Evolutionary conservation across 768 basidiomycete genomes (phyloP).

Genomic region (Lactarius sp.): DNA sequence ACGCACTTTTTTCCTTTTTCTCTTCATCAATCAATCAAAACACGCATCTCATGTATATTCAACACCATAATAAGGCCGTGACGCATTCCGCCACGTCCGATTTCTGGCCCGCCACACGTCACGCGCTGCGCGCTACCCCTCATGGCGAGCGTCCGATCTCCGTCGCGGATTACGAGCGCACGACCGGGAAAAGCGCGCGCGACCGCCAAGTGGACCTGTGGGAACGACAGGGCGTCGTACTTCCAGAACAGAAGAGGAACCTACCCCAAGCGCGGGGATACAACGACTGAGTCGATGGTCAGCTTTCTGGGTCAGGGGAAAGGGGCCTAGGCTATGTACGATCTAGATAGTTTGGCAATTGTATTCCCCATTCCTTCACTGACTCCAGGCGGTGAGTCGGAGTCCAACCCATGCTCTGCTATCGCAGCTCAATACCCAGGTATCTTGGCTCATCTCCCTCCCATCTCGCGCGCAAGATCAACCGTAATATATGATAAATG

Average conservation of each 20-base stretch:
- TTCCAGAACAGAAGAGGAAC: constrained; percentile 33
- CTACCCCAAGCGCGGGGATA: constrained; percentile 47
- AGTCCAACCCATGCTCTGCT: too few species aligned
- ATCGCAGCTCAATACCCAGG: background rate
- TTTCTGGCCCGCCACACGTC: constrained; percentile 72
- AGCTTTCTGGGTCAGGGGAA: too few species aligned
- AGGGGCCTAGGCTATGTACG: too few species aligned
- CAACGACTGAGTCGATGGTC: constrained; percentile 42
- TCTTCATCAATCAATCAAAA: too few species aligned
- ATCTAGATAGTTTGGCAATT: too few species aligned
- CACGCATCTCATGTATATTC: background rate
- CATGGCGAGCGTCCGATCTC: constrained; percentile 76
- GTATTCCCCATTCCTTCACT: too few species aligned
- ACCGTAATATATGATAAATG: background rate
- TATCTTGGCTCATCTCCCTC: background rate
- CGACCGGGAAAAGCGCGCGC: constrained; percentile 62
- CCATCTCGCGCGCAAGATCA: background rate
- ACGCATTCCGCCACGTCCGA: constrained; percentile 81
- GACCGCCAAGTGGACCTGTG: constrained; percentile 71
- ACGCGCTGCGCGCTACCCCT: constrained; percentile 77
- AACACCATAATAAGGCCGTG: constrained; percentile 42
- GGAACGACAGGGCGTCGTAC: constrained; percentile 56
- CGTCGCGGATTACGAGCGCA: constrained; percentile 61
- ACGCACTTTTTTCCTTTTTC: constrained; percentile 25
- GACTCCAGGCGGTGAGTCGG: too few species aligned